Conservation (phyloP, 2,329 filamentous ascomycete genomes). For the Fusarium sp. region DNA sequence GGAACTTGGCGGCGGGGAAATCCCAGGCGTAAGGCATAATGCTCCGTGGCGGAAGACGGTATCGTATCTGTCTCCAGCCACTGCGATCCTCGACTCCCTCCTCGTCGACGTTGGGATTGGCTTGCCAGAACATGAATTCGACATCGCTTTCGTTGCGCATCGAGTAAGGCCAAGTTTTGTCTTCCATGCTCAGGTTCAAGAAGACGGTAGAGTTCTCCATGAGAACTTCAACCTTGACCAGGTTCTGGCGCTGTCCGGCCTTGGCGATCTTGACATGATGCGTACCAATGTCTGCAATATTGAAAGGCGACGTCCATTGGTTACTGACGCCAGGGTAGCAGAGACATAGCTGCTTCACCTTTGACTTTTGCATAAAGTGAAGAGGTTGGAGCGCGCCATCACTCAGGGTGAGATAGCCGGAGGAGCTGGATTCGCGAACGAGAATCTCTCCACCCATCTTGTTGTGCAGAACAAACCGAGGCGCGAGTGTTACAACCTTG, state of each 20-base stretch:
- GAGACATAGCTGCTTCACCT: constrained; percentile 88
- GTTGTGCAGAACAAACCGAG: constrained; percentile 94
- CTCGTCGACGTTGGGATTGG: constrained; percentile 91
- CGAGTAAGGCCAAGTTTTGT: constrained; percentile 96
- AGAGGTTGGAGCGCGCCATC: constrained; percentile 84
- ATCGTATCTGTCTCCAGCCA: constrained; percentile 91
- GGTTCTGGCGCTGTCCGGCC: constrained; percentile 85
- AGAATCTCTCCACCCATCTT: constrained; percentile 89
- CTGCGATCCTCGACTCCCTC: constrained; percentile 85
- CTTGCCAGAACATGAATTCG: constrained; percentile 96
- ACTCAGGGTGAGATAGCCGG: constrained; percentile 81
- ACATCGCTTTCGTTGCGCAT: constrained; percentile 98
- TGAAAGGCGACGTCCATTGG: constrained; percentile 97
- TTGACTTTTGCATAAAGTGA: constrained; percentile 86
- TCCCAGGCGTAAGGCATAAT: constrained; percentile 99
- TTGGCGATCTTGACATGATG: constrained; percentile 95
- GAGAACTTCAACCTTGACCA: constrained; percentile 88
- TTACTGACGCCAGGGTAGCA: constrained; percentile 96
- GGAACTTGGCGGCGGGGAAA: constrained; percentile 96
- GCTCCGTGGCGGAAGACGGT: constrained; percentile 89
- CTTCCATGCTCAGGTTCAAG: constrained; percentile 88
- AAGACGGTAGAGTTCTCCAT: constrained; percentile 96
- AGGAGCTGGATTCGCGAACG: constrained; percentile 91
- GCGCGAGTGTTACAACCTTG: constrained; percentile 92
- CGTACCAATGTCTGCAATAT: constrained; percentile 93